phyloP scores from a whole-genome alignment of 2,329 filamentous ascomycete species.

The Orbilia blumenaviensis region DNA sequence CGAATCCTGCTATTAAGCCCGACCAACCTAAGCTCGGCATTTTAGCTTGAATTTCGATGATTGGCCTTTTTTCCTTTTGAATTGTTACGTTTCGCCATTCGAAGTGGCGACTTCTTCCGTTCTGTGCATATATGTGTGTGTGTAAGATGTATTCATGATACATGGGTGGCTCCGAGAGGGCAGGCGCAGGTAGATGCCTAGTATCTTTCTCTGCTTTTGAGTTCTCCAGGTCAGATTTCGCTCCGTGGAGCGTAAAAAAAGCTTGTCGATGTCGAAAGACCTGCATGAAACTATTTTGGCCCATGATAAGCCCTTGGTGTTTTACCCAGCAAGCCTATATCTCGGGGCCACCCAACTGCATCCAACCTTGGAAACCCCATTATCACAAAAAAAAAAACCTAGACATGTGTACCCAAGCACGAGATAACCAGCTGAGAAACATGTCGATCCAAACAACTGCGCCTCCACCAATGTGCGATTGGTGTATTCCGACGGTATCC shows the following conservation, averaged over 20 bases:
- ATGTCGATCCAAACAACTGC: too few species aligned
- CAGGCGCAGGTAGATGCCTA: background rate
- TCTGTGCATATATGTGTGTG: too few species aligned
- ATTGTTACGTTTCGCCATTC: too few species aligned
- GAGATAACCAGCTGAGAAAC: too few species aligned
- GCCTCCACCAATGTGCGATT: too few species aligned
- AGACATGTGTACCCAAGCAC: too few species aligned
- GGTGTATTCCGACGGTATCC: too few species aligned
- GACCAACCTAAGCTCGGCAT: conserved; percentile 5
- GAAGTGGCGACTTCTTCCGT: background rate
- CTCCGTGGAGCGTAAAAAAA: background rate
- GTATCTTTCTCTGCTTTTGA: background rate
- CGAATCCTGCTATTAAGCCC: background rate
- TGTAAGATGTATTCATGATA: background rate
- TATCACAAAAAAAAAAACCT: too few species aligned
- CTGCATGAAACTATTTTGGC: background rate
- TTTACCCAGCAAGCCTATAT: too few species aligned
- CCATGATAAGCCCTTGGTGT: too few species aligned
- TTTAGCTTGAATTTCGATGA: conserved; percentile 3
- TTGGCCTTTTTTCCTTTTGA: background rate
- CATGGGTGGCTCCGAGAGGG: background rate
- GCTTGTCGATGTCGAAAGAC: conserved; percentile 13
- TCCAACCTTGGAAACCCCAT: too few species aligned
- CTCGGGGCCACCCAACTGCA: too few species aligned
- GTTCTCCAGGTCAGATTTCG: background rate